Percentiles rank a stretch among this genome's conserved stretches.
These are phyloP conservation scores for Trichoderma atrobrunneum DNA, from an alignment of 2,329 filamentous ascomycete species.

Conservation along the genomic window DNA sequence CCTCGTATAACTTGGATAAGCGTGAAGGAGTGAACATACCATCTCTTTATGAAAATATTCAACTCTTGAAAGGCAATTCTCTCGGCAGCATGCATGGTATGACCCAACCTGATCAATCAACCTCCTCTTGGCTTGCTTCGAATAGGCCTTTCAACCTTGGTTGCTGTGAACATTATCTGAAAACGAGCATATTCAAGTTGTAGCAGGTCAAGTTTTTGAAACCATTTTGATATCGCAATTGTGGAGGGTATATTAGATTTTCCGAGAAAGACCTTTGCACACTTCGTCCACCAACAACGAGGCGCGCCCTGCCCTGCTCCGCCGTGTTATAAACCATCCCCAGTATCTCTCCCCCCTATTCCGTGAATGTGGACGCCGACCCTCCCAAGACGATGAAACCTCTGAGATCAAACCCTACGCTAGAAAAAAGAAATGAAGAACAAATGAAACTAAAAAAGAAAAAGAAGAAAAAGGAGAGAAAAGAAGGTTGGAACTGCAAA, in stretches of 20 bases:
- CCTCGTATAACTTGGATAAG: neutral
- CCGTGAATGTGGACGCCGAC: slow-evolving; percentile 24
- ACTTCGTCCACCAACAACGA: slow-evolving; percentile 23
- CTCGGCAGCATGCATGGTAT: neutral
- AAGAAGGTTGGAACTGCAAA: slow-evolving; percentile 23
- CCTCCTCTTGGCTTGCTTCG: neutral
- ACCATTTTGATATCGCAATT: slow-evolving; percentile 26
- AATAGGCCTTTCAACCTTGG: neutral
- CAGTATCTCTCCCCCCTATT: slow-evolving; percentile 25
- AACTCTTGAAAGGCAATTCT: neutral
- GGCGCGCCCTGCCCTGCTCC: slow-evolving; percentile 20
- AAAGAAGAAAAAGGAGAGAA: neutral
- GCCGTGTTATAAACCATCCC: slow-evolving; percentile 25
- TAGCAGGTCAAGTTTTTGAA: neutral
- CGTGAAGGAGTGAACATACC: neutral
- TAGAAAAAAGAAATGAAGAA: slow-evolving; percentile 10
- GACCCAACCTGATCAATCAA: neutral
- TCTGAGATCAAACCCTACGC: slow-evolving; percentile 20
- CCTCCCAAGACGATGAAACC: slow-evolving; percentile 25
- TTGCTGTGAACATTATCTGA: neutral
- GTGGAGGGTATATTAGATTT: slow-evolving; percentile 32
- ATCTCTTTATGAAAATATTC: neutral
- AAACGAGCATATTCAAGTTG: neutral
- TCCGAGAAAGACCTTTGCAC: slow-evolving; percentile 26
- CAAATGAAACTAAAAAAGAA: slow-evolving; percentile 15